Conservation (phyloP, 345 rosid genomes). For the Schrenkiella parvula region DNA sequence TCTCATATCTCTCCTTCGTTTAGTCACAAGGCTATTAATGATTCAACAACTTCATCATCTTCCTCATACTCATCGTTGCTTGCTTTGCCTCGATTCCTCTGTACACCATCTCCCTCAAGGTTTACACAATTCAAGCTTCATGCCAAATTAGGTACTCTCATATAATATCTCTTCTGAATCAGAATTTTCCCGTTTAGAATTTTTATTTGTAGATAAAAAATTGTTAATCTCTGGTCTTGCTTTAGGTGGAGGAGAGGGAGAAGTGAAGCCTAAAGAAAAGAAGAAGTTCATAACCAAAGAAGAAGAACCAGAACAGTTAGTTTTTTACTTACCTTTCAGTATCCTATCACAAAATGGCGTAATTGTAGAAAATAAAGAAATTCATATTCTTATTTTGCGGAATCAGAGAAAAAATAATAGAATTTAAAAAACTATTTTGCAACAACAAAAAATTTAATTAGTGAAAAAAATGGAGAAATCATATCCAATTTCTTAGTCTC, state of each 20-base stretch:
- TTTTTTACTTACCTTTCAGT: conserved; percentile 6
- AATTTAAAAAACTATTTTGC: neutral
- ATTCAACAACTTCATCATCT: conserved; percentile 26
- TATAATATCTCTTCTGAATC: neutral
- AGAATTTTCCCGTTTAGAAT: neutral
- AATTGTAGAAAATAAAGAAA: neutral
- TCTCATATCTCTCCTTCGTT: conserved; percentile 30
- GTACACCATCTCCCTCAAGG: conserved; percentile 26
- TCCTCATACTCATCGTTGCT: conserved; percentile 25
- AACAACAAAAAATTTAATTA: neutral
- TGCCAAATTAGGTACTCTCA: conserved; percentile 51
- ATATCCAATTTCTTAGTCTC: neutral
- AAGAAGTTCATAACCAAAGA: conserved; percentile 87
- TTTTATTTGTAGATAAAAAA: neutral
- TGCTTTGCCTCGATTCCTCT: conserved; percentile 13
- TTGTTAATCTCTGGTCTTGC: conserved; percentile 1
- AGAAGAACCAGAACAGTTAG: conserved; percentile 80
- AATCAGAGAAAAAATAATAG: neutral
- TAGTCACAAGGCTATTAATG: conserved; percentile 18
- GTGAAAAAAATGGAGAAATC: neutral
- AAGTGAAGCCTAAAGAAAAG: conserved; percentile 65
- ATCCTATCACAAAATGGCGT: neutral
- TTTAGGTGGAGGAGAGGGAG: conserved; percentile 67
- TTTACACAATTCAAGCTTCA: conserved; percentile 45
- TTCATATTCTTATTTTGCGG: too few relatives aligned